Conservation (phyloP, 2,329 filamentous ascomycete species). For the Cladobotryum mycophilum region DNA sequence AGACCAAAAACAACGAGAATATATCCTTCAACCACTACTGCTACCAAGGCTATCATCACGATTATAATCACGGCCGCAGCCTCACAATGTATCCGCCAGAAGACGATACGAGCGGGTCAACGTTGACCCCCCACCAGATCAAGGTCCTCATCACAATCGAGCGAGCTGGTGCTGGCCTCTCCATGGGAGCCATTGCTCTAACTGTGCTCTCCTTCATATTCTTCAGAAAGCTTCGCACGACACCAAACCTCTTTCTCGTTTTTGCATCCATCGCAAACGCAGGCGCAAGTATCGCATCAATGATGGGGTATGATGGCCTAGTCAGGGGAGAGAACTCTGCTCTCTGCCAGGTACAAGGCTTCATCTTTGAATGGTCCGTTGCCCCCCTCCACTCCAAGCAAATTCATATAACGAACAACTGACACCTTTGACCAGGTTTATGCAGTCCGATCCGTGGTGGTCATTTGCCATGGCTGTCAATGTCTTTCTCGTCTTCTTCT, state of each 20-base stretch:
- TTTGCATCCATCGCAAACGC: constrained; percentile 36
- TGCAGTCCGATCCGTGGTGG: constrained; percentile 70
- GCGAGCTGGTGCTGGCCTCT: constrained; percentile 47
- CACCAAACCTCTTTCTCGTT: constrained; percentile 47
- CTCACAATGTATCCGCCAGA: constrained; percentile 2
- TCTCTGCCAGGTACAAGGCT: constrained; percentile 57
- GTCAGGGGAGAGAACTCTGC: constrained; percentile 44
- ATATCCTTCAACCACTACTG: not conserved
- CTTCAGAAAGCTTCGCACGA: constrained; percentile 48
- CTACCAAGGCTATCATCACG: not conserved
- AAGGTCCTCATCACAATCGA: constrained; percentile 44
- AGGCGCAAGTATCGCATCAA: constrained; percentile 56
- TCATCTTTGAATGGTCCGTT: constrained; percentile 60
- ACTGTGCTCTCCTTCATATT: constrained; percentile 43
- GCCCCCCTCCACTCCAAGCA: not conserved
- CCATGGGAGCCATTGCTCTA: constrained; percentile 43
- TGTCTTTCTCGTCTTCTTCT: constrained; percentile 64
- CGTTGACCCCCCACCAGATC: constrained; percentile 32
- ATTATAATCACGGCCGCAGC: too few relatives aligned
- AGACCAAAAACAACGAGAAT: too few relatives aligned
- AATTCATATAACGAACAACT: not conserved
- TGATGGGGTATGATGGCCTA: constrained; percentile 64
- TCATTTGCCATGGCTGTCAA: constrained; percentile 77
- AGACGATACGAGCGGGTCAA: constrained; percentile 12
- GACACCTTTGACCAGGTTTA: constrained; percentile 50